Percentiles rank a stretch among this genome's conserved stretches.
These are phyloP conservation scores for Fusarium poae DNA, from an alignment of 2,329 filamentous ascomycete species.

Conservation along the genomic window DNA sequence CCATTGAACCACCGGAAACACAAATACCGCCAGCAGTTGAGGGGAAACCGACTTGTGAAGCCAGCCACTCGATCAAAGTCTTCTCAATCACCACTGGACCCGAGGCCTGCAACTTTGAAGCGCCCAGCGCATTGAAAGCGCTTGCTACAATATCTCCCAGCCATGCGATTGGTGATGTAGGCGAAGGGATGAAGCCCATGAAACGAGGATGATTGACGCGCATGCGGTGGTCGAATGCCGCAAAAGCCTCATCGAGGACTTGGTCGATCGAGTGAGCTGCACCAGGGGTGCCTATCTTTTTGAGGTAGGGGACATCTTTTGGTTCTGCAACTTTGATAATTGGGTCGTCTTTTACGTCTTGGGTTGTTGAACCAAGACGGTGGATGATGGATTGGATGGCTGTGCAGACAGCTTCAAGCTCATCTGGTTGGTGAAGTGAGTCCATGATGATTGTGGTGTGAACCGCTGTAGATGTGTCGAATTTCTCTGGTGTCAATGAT, in stretches of 20 bases:
- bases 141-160: constrained; percentile 39
- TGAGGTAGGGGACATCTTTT: constrained; percentile 20
- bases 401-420: constrained; percentile 22
- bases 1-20: constrained; percentile 48
- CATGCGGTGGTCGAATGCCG: constrained; percentile 27
- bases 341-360: constrained; percentile 18
- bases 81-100: constrained; percentile 45
- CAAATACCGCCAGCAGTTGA: constrained; percentile 40
- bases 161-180: constrained; percentile 42
- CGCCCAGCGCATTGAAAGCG: constrained; percentile 42
- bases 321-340: constrained; percentile 35
- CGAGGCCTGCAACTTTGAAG: constrained; percentile 40
- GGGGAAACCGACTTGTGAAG: constrained; percentile 27
- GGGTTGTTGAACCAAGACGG: constrained; percentile 13
- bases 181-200: constrained; percentile 45
- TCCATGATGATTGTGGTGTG: background rate
- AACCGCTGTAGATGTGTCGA: background rate
- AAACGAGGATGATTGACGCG: constrained; percentile 36
- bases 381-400: constrained; percentile 16
- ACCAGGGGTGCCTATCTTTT: constrained; percentile 21
- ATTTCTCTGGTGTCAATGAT: background rate
- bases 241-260: constrained; percentile 27
- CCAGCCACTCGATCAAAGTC: constrained; percentile 44
- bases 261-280: constrained; percentile 22
- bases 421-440: background rate